Evolutionary conservation across 768 basidiomycete species (phyloP), one percentile per base, ranked within the genome.

Genomic region (Termitomyces sp.): DNA sequence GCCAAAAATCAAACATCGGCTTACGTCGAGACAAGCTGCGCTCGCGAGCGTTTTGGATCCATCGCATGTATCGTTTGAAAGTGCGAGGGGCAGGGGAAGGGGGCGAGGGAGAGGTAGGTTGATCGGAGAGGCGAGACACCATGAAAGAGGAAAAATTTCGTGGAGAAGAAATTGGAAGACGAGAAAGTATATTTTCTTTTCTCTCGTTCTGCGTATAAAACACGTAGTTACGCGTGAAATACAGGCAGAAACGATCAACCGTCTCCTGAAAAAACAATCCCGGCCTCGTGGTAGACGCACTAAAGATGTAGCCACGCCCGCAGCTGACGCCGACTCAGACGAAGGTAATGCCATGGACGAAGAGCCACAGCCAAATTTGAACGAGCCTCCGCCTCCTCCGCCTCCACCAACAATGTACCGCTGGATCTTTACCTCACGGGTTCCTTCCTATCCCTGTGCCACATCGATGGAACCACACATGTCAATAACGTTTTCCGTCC

Each of bases 171-270:
- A 69, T 75, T 92, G 4, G 88, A 91, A 66, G 90, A n/a, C n/a
- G n/a, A n/a, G n/a, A n/a, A n/a, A n/a, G n/a, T n/a, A n/a, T n/a
- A n/a, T n/a, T n/a, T n/a, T 92, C 57, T 91, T 87, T 51, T 47
- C 67, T 53, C 30, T 32, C 36, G 54, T 14, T 22, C 48, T 27
- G 18, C 22, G 10, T 4, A n/a, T n/a, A n/a, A n/a, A n/a, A n/a
- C n/a, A n/a, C n/a, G n/a, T n/a, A n/a, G n/a, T n/a, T n/a, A n/a
- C n/a, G n/a, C n/a, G n/a, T n/a, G 1, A 37, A 22, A 9, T 33
- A 24, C 63, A 93, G 89, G 85, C 85, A 27, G 93, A 94, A 65
- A 94, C 93, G 0, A 93, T 95, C 69, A 93, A 93, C 64, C 87
- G 93, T 30, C 79, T 95, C 13, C 80, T 95, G 44, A 93, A 93